These are phyloP conservation scores for Globisporangium apiculatum DNA, from an alignment of 352 stramenopile species.

Conservation along the genomic window DNA sequence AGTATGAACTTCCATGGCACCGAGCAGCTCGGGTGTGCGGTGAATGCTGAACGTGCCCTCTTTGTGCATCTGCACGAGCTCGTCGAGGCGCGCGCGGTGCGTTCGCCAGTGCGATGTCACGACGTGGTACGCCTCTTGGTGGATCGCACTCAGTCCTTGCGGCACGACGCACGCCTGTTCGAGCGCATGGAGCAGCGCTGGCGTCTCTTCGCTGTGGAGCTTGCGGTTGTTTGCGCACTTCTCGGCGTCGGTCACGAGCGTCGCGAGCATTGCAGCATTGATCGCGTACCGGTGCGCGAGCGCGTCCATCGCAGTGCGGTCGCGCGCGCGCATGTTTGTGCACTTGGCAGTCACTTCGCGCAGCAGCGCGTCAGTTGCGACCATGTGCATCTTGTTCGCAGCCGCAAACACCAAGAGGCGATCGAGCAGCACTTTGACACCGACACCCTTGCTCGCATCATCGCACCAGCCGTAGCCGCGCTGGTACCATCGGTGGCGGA, in stretches of 20 bases:
- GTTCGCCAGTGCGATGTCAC: constrained; percentile 57
- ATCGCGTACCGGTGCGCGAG: constrained; percentile 32
- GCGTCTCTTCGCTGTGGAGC: constrained; percentile 60
- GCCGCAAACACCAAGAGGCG: constrained; percentile 49
- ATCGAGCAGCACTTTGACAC: constrained; percentile 52
- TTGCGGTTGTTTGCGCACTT: constrained; percentile 71
- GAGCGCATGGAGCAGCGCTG: constrained; percentile 48
- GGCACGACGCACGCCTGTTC: constrained; percentile 61
- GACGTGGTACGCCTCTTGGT: constrained; percentile 55
- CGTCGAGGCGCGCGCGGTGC: constrained; percentile 39
- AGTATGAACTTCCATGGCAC: constrained; percentile 59
- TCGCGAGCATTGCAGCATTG: constrained; percentile 41
- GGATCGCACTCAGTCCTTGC: constrained; percentile 27
- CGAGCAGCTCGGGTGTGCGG: constrained; percentile 59
- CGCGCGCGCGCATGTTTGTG: constrained; percentile 32
- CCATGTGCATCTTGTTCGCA: constrained; percentile 77
- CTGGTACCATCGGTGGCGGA: constrained; percentile 62
- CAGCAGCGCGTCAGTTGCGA: constrained; percentile 48
- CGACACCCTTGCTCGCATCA: constrained; percentile 38
- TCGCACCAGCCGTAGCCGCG: constrained; percentile 63
- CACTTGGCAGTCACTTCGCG: constrained; percentile 62
- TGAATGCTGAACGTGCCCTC: constrained; percentile 72
- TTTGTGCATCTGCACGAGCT: constrained; percentile 73
- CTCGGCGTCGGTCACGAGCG: constrained; percentile 43
- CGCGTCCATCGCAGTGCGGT: constrained; percentile 29